phyloP scores from a whole-genome alignment of 768 basidiomycete species.

The Mycena galericulata region DNA sequence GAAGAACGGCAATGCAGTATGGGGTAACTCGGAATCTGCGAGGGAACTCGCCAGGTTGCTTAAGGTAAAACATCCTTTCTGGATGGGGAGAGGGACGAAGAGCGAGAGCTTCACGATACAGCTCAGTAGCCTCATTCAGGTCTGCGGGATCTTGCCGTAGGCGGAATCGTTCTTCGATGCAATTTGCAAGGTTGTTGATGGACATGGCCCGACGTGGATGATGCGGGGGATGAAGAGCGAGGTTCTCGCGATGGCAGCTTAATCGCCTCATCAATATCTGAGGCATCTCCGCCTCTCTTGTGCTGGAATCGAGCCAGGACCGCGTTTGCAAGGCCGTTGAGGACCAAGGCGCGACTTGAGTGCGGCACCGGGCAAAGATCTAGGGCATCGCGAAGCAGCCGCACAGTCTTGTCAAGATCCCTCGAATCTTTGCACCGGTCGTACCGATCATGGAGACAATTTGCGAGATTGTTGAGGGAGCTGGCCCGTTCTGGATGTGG shows the following conservation, averaged over 20 bases:
- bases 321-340: neutral
- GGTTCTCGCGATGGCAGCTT: neutral
- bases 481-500: neutral
- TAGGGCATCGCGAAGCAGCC: neutral
- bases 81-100: too few relatives aligned
- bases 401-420: neutral
- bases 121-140: neutral
- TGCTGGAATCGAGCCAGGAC: neutral
- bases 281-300: neutral
- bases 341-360: neutral
- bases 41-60: too few relatives aligned
- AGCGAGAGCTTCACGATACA: too few relatives aligned
- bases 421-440: neutral
- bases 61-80: too few relatives aligned
- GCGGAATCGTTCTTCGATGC: neutral
- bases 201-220: neutral
- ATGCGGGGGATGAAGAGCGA: neutral
- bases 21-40: neutral
- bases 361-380: neutral
- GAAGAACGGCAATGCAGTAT: neutral
- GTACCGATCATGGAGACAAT: neutral
- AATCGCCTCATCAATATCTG: neutral
- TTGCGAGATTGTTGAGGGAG: neutral
- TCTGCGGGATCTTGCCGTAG: too few relatives aligned
- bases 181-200: neutral